Percentiles rank a stretch among this genome's conserved stretches.
Evolutionary conservation across 2,329 filamentous ascomycete species (phyloP).

Genomic region (Pseudogymnoascus sp.): DNA sequence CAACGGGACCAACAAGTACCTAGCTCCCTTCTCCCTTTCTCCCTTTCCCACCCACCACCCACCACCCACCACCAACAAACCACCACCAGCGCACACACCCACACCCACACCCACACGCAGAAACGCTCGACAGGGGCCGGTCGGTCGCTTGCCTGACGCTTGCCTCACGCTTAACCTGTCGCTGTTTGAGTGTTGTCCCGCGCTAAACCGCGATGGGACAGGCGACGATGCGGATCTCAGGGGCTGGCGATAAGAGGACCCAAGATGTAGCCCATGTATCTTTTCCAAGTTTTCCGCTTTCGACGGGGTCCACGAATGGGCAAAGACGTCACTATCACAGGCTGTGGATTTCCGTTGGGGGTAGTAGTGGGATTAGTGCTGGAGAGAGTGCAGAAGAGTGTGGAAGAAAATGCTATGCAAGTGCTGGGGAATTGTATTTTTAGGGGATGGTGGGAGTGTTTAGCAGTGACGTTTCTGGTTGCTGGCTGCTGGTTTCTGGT

Average conservation of each 20-base stretch:
- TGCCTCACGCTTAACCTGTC: not conserved
- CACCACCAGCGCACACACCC: no score
- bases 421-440: no score
- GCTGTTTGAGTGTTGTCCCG: not conserved
- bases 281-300: conserved; percentile 3
- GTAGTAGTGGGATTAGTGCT: not conserved
- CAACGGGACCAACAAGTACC: no score
- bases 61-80: not conserved
- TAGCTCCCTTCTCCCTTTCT: no score
- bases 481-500: not conserved
- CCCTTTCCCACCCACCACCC: no score
- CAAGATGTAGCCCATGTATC: not conserved
- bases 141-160: not conserved
- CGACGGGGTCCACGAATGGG: not conserved
- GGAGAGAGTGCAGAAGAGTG: not conserved
- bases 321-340: not conserved
- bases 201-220: not conserved
- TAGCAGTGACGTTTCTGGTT: not conserved
- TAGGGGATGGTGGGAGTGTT: no score
- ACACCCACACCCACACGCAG: not conserved
- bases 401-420: not conserved
- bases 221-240: not conserved
- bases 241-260: not conserved
- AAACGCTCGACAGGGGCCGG: not conserved
- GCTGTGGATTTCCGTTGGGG: not conserved